Evolutionary conservation across 257 asterid species (phyloP).

Genomic region (Nicotiana knightiana): DNA sequence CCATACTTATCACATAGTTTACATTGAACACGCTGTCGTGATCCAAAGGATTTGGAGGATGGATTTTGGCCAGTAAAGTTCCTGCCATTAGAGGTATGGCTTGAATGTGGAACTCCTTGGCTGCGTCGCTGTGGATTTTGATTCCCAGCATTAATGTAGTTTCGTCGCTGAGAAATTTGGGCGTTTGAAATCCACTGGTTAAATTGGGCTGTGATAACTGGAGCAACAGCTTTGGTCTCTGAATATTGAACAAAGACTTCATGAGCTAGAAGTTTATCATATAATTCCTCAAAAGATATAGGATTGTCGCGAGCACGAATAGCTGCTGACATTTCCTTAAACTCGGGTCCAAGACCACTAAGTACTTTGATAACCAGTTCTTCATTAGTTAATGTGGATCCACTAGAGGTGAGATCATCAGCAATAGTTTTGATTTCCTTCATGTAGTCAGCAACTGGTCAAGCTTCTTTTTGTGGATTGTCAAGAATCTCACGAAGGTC

Average conservation of each 20-base stretch:
- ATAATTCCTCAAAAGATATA: not conserved
- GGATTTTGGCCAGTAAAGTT: not conserved
- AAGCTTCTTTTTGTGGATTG: no score
- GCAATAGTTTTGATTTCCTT: not conserved
- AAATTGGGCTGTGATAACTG: not conserved
- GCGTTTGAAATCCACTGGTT: not conserved
- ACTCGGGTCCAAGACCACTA: not conserved
- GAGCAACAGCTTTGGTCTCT: not conserved
- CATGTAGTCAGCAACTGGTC: not conserved
- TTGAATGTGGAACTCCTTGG: not conserved
- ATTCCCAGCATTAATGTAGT: not conserved
- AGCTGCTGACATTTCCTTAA: no score
- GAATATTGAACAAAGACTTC: not conserved
- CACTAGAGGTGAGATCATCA: not conserved
- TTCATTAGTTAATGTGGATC: not conserved
- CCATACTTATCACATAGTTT: not conserved
- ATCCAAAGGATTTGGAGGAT: not conserved
- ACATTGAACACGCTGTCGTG: not conserved
- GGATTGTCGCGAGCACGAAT: no score
- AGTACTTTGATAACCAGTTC: not conserved
- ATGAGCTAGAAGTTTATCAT: not conserved
- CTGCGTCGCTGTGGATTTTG: no score
- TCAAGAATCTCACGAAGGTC: no score
- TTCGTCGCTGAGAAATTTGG: not conserved
- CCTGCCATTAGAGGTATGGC: not conserved